A percentile compares a stretch with the other conserved stretches of the same genome.
These are phyloP conservation scores for Ophiostoma populinum DNA, from an alignment of 2,329 filamentous ascomycete genomes.

Conservation along the genomic window DNA sequence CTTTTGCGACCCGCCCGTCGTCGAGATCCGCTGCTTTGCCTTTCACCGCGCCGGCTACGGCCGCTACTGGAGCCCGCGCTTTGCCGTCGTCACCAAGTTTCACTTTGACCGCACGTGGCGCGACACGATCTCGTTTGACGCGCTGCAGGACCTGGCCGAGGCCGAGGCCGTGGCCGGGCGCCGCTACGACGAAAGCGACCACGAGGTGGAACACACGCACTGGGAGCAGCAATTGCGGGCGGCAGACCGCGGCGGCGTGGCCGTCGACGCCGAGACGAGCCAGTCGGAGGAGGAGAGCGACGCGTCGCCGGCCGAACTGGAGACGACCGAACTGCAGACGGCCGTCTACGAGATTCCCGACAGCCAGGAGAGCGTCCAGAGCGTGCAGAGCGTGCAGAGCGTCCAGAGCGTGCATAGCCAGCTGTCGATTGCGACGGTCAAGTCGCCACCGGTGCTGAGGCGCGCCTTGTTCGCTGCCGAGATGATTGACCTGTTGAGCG, in stretches of 20 bases:
- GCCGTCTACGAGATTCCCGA: neutral
- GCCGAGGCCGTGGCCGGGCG: slow-evolving; percentile 18
- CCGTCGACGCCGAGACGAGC: slow-evolving; percentile 29
- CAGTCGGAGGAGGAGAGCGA: too few relatives aligned
- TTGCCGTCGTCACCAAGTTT: slow-evolving; percentile 59
- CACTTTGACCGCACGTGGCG: slow-evolving; percentile 56
- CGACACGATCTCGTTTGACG: slow-evolving; percentile 51
- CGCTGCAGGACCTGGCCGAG: slow-evolving; percentile 47
- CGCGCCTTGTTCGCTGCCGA: neutral
- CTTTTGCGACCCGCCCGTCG: slow-evolving; percentile 57
- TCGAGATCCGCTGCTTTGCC: slow-evolving; percentile 64
- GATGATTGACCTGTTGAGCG: slow-evolving; percentile 6
- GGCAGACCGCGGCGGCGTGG: slow-evolving; percentile 28
- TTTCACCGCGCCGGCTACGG: slow-evolving; percentile 58
- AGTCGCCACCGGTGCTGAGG: neutral
- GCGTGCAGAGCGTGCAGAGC: neutral
- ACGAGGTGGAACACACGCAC: slow-evolving; percentile 10
- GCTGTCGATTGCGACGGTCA: slow-evolving; percentile 1
- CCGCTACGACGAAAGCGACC: neutral
- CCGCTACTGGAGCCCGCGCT: slow-evolving; percentile 57
- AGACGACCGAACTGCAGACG: too few relatives aligned
- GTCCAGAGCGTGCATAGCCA: neutral
- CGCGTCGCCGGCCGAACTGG: too few relatives aligned
- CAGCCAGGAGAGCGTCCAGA: neutral
- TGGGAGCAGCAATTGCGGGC: slow-evolving; percentile 46